Evolutionary conservation across 108 stramenopile species (phyloP).

Genomic region (Cyclotella baltica): DNA sequence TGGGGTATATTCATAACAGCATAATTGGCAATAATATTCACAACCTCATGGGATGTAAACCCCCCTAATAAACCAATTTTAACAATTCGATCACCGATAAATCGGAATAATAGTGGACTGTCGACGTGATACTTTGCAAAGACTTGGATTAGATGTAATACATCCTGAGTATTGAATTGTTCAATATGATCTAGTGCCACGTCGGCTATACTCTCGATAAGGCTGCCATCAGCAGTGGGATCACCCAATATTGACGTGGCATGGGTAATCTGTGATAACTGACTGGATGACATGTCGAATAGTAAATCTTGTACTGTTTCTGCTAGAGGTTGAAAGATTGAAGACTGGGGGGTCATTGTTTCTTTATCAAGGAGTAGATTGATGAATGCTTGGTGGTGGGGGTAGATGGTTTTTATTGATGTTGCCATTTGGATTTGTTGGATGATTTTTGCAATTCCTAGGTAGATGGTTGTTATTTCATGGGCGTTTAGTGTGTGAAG

Average conservation of each 20-base stretch:
- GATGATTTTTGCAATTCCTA: too few relatives aligned
- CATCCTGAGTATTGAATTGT: background rate
- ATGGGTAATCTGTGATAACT: background rate
- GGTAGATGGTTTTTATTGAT: too few relatives aligned
- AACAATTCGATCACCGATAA: too few relatives aligned
- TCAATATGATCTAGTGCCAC: background rate
- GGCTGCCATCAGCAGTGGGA: background rate
- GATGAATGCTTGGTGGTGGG: background rate
- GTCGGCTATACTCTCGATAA: background rate
- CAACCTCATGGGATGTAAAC: too few relatives aligned
- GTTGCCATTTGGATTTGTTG: too few relatives aligned
- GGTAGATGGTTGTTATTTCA: too few relatives aligned
- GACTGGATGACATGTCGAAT: background rate
- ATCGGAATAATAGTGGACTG: background rate
- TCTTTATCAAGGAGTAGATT: background rate
- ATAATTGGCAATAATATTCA: too few relatives aligned
- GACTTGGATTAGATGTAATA: background rate
- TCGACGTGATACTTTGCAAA: background rate
- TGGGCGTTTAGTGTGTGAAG: too few relatives aligned
- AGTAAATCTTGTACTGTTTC: background rate
- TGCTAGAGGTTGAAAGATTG: constrained; percentile 1
- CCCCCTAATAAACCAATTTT: too few relatives aligned
- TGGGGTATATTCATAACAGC: too few relatives aligned
- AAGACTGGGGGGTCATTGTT: background rate
- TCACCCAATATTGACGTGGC: background rate